Evolutionary conservation across 352 stramenopile species (phyloP), one percentile per base, ranked within the genome.

Genomic region (Phytopythium sindhum): DNA sequence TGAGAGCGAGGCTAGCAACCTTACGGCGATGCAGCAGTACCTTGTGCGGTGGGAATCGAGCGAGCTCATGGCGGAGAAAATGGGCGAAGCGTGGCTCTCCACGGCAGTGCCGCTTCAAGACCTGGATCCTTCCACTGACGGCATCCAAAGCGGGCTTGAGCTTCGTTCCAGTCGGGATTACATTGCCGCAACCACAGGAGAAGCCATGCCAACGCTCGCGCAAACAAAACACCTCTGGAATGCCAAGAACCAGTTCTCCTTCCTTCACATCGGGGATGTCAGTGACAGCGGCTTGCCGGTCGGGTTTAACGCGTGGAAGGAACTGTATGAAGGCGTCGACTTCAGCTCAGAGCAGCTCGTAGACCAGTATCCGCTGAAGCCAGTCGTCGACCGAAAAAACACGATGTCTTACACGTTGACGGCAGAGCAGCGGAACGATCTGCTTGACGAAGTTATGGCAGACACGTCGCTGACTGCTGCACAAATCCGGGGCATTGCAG

Each of bases 281-380:
- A 37, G 31, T 19, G 64, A 69, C n/a, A 59, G 58, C 55, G 68
- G 67, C 21, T 62, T 91, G 10, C 80, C 78, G 0, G 69, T 72
- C 11, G 81, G 80, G 1, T 91, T 89, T 47, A 59, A 60, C 21
- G 81, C 80, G 0, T 91, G 81, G 81, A 68, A 75, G 65, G 78
- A 86, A 35, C 69, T 91, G 17, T 86, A 87, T 39, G 68, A 86
- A 26, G 81, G 80, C 9, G 26, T 66, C 0, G 80, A 91, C 48
- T 84, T 66, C 11, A 85, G 79, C 29, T 87, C 78, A 0, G 80
- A 88, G 45, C 56, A 73, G 14, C 57, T 90, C 0, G 47, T 80
- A 1, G 19, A 56, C 7, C 66, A 72, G n/a, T 87, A 83, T 45
- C 78, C 81, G 1, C 42, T 69, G 0, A 64, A 72, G 21, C 68